Base-by-base conservation (phyloP, 2,329 filamentous ascomycete genomes). In the Purpureocillium takamizusanense region DNA sequence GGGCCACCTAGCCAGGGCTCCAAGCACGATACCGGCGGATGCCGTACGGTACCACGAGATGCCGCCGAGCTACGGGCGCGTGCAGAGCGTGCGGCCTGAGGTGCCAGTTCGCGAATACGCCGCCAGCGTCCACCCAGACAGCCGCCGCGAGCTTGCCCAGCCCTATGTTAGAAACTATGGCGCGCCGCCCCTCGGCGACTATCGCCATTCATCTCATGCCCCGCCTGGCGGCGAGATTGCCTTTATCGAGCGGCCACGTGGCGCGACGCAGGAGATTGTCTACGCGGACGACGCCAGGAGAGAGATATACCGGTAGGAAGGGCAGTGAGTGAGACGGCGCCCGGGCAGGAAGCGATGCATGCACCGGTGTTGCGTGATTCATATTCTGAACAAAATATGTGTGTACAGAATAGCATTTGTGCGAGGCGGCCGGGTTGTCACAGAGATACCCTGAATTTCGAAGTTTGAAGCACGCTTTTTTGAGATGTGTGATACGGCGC, bases 1-100 rank as follows among this genome's bases (percentile, higher is more conserved):
- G 3, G 46, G 60, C 2, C 61, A 77, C 45, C 51, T 72, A 31
- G 51, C 71, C 31, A 65, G 78, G 40, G 65, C 76, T 25, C 54
- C 73, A 18, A 83, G 78, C 52, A 71, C 76, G 27, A 71, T 77
- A 34, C 78, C 80, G 15, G 54, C 59, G 32, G 71, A 71, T 35
- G 41, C 59, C 38, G 44, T 62, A 25, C 59, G 63, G 29, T 70
- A 67, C n/a, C n/a, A n/a, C 43, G 64, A 67, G 37, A 46, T 62
- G 12, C 53, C 59, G 17, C 48, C 53, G 39, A 61, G 65, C 23
- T 72, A 71, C 46, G 57, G 61, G 18, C 61, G 67, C 44, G 52
- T 70, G 41, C 61, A 67, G 31, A 70, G 66, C 45, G 55, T 60
- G 33, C 61, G 63, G 30, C 61, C 65, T 14, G 62, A 65, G 23